Evolutionary conservation across 352 stramenopile genomes (phyloP), one percentile per base, ranked within the genome.

Genomic region (Pythium vanterpoolii): DNA sequence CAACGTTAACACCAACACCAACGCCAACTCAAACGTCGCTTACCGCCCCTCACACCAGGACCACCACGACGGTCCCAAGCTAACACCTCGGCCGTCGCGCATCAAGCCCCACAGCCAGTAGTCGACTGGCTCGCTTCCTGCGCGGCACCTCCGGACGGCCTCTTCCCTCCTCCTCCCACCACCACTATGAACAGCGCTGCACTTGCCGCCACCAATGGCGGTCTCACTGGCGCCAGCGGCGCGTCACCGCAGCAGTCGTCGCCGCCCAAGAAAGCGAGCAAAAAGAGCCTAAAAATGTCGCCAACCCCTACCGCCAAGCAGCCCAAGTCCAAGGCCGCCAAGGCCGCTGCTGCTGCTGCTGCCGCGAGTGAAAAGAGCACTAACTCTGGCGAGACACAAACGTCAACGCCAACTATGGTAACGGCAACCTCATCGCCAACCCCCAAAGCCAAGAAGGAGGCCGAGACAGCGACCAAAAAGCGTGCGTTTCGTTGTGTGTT

Each of bases 91-190:
- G 30, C 13, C 52, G 52, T 50, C 52, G 52, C 52, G 52, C 47
- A 54, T 54, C 21, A 38, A 54, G 47, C 31, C 31, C 48, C 54
- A 60, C 38, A 64, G 62, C 62, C 62, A 69, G 62, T 69, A 69
- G 62, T 69, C 38, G 62, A 69, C 62, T 69, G 62, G 62, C 51
- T 69, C 48, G 47, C 47, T 54, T 54, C 45, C 39, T 39, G 60
- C 51, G 53, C 60, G 52, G 52, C 59, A 33, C 45, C n/a, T 31
- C 56, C n/a, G 3, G 30, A 48, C 53, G 52, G 26, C 40, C 27
- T 10, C 4, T 43, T 14, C 21, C 46, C 6, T 39, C 33, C 14
- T 27, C 23, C n/a, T 34, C 26, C 26, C 6, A 9, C 5, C 18
- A 47, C 16, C 21, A 40, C 8, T 45, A 61, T 48, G 36, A 68